Evolutionary conservation across 2,329 filamentous ascomycete species (phyloP), one percentile per base, ranked within the genome.

Genomic region (Aspergillus texensis): DNA sequence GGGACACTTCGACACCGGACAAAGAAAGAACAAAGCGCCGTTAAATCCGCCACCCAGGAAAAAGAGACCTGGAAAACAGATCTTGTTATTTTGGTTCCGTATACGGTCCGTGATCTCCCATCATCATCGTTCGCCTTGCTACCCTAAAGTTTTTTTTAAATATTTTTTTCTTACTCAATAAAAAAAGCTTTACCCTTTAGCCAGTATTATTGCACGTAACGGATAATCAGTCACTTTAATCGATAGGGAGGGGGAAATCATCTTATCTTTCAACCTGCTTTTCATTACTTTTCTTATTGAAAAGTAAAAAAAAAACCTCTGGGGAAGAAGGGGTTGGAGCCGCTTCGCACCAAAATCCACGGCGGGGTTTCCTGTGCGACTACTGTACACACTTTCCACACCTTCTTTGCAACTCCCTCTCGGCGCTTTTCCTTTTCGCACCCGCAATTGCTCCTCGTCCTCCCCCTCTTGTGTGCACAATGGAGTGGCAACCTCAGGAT

Each of bases 401-500:
- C 60, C n/a, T 26, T 39, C 36, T 58, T 50, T 41, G 21, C 24
- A 32, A 54, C 45, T 60, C 58, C 50, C 59, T 60, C 58, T 43
- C 61, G 50, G 43, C 59, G 43, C 57, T 62, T 62, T 59, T 55
- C 56, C 60, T 46, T 58, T 58, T 61, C 55, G 36, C 52, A 61
- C 63, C 61, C 60, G 58, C 58, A 48, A 60, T 60, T 61, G 39
- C 57, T 61, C 36, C 60, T 50, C 60, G 39, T 28, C 36, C 43
- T 55, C 60, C 60, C 54, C 43, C 54, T 63, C 60, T 54, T 59
- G 46, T 54, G 60, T 58, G 39, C 58, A 70, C 57, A 57, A 97
- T 97, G 94, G 88, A 90, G 80, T 99, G 95, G 95, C 92, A 96
- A 83, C 95, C 95, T 67, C 85, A 91, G 74, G 88, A 90, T 74